Evolutionary conservation across 805 yeast genomes (phyloP).

Genomic region (Candida piceae): DNA sequence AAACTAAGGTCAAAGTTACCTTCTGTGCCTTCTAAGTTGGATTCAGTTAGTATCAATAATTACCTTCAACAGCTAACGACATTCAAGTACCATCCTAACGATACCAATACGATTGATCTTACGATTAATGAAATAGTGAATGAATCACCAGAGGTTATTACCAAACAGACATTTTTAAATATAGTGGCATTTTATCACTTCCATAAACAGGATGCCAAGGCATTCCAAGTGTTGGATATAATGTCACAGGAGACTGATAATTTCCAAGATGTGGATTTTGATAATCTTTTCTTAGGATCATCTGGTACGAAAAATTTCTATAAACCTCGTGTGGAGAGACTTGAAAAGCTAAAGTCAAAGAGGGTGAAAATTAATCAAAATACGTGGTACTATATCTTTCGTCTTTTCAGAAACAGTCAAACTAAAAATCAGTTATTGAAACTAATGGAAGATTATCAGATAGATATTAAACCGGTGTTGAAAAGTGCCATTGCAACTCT

Average conservation of each 20-base stretch:
- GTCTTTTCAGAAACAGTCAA: slow-evolving; percentile 13
- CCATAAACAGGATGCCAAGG: slow-evolving; percentile 11
- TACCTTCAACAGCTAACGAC: slow-evolving; percentile 17
- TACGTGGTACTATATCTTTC: slow-evolving; percentile 27
- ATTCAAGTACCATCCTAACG: slow-evolving; percentile 13
- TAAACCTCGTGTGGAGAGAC: slow-evolving; percentile 12
- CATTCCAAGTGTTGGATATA: slow-evolving; percentile 13
- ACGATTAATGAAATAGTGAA: slow-evolving; percentile 4
- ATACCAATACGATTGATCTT: slow-evolving; percentile 10
- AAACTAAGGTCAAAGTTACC: slow-evolving; percentile 16
- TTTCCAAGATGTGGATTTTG: slow-evolving; percentile 24
- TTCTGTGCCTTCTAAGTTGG: slow-evolving; percentile 7
- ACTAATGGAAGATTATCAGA: slow-evolving; percentile 18
- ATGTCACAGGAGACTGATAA: slow-evolving; percentile 19
- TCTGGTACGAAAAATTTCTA: slow-evolving; percentile 13
- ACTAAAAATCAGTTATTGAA: slow-evolving; percentile 17
- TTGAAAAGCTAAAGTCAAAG: slow-evolving; percentile 12
- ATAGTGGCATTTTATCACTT: slow-evolving; percentile 16
- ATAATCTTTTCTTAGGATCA: slow-evolving; percentile 21
- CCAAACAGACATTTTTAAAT: slow-evolving; percentile 18
- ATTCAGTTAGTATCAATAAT: slow-evolving; percentile 8
- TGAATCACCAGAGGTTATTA: slow-evolving; percentile 9
- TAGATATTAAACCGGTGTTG: slow-evolving; percentile 21
- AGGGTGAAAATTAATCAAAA: slow-evolving; percentile 18
- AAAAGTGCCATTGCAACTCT: slow-evolving; percentile 14